A percentile compares a stretch with the other conserved stretches of the same genome.
Evolutionary conservation across 2,329 filamentous ascomycete genomes (phyloP).

Genomic region (Albophoma yamanashiensis): DNA sequence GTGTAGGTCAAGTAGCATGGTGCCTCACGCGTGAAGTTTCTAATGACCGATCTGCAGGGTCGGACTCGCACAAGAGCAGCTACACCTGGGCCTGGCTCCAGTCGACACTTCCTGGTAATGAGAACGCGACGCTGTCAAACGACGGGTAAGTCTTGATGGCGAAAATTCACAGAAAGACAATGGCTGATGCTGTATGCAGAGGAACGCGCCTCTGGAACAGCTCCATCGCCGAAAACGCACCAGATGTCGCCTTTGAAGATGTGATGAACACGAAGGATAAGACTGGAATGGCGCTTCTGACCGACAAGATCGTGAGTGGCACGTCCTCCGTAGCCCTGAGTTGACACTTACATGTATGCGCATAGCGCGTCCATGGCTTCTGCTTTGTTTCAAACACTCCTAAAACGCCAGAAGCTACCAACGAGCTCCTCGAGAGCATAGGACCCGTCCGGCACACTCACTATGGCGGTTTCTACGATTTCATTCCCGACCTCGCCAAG

Average conservation of each 20-base stretch:
- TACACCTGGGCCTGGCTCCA: conserved; percentile 49
- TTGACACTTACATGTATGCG: conserved; percentile 8
- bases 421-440: conserved; percentile 68
- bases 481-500: conserved; percentile 76
- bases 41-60: conserved; percentile 38
- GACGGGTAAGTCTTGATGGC: conserved; percentile 2
- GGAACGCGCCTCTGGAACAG: conserved; percentile 12
- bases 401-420: conserved; percentile 54
- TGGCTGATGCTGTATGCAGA: background rate
- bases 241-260: conserved; percentile 47
- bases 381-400: conserved; percentile 66
- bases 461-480: conserved; percentile 74
- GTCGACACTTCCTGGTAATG: conserved; percentile 17
- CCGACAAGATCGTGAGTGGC: conserved; percentile 50
- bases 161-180: background rate
- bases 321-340: background rate
- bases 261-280: conserved; percentile 43
- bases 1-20: conserved; percentile 14
- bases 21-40: too few species aligned
- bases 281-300: conserved; percentile 47
- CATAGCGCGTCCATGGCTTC: conserved; percentile 59
- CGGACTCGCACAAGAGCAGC: conserved; percentile 55
- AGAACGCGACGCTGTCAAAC: conserved; percentile 15
- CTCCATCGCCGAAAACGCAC: conserved; percentile 32
- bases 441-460: conserved; percentile 84